phyloP scores from a whole-genome alignment of 306 rosid species.

The Trichosanthes truncata region DNA sequence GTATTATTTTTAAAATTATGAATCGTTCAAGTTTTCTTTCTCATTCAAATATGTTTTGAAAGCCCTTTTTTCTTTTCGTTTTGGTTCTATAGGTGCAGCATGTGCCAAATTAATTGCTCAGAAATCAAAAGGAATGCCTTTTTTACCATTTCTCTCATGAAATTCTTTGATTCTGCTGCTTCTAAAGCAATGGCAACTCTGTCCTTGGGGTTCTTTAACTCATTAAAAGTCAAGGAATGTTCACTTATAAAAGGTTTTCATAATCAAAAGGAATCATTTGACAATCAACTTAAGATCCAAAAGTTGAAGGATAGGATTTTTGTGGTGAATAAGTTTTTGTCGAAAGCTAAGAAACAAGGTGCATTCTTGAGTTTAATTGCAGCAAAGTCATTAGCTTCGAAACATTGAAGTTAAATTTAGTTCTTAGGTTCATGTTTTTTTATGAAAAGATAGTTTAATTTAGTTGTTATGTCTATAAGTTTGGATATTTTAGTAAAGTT shows the following conservation, averaged over 20 bases:
- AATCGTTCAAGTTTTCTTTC: neutral
- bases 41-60: neutral
- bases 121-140: slow-evolving; percentile 87
- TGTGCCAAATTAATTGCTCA: slow-evolving; percentile 61
- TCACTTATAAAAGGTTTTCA: slow-evolving; percentile 52
- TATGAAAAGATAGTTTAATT: no score
- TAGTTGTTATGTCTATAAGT: no score
- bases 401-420: no score
- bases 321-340: slow-evolving; percentile 66
- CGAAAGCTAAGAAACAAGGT: slow-evolving; percentile 87
- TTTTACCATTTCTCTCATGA: slow-evolving; percentile 53
- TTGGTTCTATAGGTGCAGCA: slow-evolving; percentile 28
- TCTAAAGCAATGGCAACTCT: slow-evolving; percentile 44
- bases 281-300: slow-evolving; percentile 89
- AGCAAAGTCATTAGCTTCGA: no score
- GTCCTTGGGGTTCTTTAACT: slow-evolving; percentile 48
- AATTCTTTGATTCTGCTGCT: slow-evolving; percentile 53
- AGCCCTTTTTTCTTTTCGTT: neutral
- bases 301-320: slow-evolving; percentile 87
- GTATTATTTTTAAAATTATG: slow-evolving; percentile 1
- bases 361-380: slow-evolving; percentile 89
- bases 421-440: no score
- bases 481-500: no score
- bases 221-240: slow-evolving; percentile 31
- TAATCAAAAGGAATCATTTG: slow-evolving; percentile 80